phyloP scores from a whole-genome alignment of 768 basidiomycete species.

The Macrolepiota fuliginosa region DNA sequence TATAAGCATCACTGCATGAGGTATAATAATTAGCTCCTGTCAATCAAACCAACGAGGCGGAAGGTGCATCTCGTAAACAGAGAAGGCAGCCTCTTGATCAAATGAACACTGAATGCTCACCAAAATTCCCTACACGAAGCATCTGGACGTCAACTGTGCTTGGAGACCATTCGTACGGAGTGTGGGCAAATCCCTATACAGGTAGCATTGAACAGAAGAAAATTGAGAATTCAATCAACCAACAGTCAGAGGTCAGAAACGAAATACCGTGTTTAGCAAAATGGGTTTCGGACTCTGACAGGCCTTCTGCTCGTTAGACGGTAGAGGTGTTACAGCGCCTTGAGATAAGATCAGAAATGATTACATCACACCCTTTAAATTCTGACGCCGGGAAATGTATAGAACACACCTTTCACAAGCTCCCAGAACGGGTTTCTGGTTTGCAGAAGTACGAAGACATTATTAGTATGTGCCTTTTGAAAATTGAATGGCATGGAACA shows the following conservation, averaged over 20 bases:
- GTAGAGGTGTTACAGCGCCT: conserved; percentile 66
- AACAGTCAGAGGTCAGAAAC: neutral
- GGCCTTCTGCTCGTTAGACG: conserved; percentile 56
- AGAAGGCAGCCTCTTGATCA: neutral
- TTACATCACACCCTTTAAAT: conserved; percentile 12
- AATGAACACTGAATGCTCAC: conserved; percentile 30
- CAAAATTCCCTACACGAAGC: conserved; percentile 70
- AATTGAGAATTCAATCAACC: conserved; percentile 15
- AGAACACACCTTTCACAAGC: conserved; percentile 59
- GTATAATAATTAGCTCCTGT: conserved; percentile 1
- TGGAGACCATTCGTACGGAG: conserved; percentile 75
- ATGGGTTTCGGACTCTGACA: conserved; percentile 82
- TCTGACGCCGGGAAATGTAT: neutral
- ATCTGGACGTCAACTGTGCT: conserved; percentile 75
- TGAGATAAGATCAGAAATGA: conserved; percentile 10
- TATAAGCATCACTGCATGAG: conserved; percentile 55
- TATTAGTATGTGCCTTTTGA: neutral
- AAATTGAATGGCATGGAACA: conserved; percentile 20
- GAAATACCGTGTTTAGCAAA: conserved; percentile 64
- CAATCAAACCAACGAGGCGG: neutral
- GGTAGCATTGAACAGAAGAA: conserved; percentile 13
- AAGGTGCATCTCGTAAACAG: neutral
- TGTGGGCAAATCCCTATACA: conserved; percentile 54
- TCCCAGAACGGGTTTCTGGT: conserved; percentile 79
- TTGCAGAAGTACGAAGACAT: conserved; percentile 12